Evolutionary conservation across 2,329 filamentous ascomycete species (phyloP), one percentile per base, ranked within the genome.

Genomic region (Xylaria sp.): DNA sequence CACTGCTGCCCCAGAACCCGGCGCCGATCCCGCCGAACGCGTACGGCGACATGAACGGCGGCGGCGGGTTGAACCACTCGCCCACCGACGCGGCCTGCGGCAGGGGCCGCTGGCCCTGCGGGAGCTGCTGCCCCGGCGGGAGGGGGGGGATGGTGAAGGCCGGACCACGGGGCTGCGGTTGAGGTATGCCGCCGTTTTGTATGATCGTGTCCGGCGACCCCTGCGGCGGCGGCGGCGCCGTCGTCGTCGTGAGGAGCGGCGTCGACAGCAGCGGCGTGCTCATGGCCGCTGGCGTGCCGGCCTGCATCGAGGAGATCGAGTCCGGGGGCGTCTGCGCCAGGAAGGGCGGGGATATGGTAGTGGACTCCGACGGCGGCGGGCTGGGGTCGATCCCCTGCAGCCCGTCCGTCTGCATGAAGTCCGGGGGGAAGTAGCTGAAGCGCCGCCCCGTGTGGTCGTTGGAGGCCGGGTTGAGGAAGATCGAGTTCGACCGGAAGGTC

Each of bases 391-490:
- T 70, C 24, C 64, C 59, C 0, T 75, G 69, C 2, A 81, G 80
- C 21, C 80, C 79, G 19, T 73, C 75, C 1, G 72, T 62, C n/a
- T 81, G 79, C 9, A 76, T 79, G 63, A 79, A 81, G 30, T 90
- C 88, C 1, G 89, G 89, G 9, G 89, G 88, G 71, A 90, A 90
- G 72, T 90, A 89, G 17, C 88, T 90, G 69, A 89, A 88, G 7
- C 88, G 82, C 24, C 88, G 84, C 7, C 88, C 88, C 48, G 81
- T 83, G 8, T 81, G 80, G 68, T 88, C 86, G 4, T 82, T 84
- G 19, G 83, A 84, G 0, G 85, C 83, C 5, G 88, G 88, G 65
- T 86, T 88, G 71, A 85, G 82, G 77, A 91, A 91, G 68, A 91
- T 91, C 1, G 89, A 90, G 75, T 89, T 89, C 9, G 89, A 90